phyloP scores from a whole-genome alignment of 306 rosid species.

The Ormosia emarginata region DNA sequence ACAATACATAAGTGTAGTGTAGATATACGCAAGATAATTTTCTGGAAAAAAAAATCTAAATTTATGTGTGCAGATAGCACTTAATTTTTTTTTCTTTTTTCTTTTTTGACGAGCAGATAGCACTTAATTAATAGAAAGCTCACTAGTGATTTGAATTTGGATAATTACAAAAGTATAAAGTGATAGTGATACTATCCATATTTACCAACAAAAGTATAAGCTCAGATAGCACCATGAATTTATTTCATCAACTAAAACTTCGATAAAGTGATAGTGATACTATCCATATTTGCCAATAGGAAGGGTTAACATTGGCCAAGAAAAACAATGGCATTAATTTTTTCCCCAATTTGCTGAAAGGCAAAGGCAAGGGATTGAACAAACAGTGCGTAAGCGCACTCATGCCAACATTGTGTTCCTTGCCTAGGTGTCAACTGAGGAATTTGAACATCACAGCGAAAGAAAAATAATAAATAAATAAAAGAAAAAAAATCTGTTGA shows the following conservation, averaged over 20 bases:
- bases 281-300: neutral
- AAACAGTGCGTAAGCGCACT: conserved; percentile 28
- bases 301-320: neutral
- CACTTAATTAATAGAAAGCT: neutral
- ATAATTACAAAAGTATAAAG: neutral
- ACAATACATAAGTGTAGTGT: neutral
- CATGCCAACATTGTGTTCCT: conserved; percentile 17
- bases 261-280: neutral
- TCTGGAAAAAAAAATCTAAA: too few relatives aligned
- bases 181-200: neutral
- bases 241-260: neutral
- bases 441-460: neutral
- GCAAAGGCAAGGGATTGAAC: neutral
- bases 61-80: too few relatives aligned
- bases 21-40: neutral
- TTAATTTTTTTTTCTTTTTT: too few relatives aligned
- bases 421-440: conserved; percentile 33
- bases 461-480: too few relatives aligned
- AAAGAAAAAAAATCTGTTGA: too few relatives aligned
- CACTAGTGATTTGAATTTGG: neutral
- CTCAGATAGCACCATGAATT: neutral
- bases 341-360: neutral
- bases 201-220: neutral
- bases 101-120: neutral
- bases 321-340: neutral